phyloP scores from a whole-genome alignment of 2,329 filamentous ascomycete species.

The Diaporthe eres region DNA sequence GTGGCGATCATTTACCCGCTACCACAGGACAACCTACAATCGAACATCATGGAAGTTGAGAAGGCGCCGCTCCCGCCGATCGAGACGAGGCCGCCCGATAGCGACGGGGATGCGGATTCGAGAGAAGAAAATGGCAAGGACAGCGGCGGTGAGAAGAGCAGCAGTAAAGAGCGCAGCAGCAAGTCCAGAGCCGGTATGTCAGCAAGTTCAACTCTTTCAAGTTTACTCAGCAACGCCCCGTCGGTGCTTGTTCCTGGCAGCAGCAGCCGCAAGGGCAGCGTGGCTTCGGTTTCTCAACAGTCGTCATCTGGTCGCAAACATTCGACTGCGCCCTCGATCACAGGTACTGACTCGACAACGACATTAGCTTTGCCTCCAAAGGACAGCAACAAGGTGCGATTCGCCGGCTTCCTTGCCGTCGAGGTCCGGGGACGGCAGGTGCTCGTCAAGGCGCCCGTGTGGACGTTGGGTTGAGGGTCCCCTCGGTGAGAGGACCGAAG shows the following conservation, averaged over 20 bases:
- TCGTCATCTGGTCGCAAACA: constrained; percentile 23
- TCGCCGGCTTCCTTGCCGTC: constrained; percentile 81
- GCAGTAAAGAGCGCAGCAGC: constrained; percentile 53
- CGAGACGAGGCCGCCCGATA: constrained; percentile 54
- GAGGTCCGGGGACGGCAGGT: constrained; percentile 84
- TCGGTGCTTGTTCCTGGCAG: constrained; percentile 40
- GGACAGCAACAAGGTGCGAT: constrained; percentile 73
- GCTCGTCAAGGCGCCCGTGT: constrained; percentile 82
- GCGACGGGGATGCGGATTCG: constrained; percentile 38
- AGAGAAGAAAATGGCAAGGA: constrained; percentile 53
- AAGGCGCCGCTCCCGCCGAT: constrained; percentile 77
- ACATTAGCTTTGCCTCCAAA: constrained; percentile 57
- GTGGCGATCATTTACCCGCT: constrained; percentile 88
- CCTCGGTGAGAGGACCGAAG: background rate
- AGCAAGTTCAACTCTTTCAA: constrained; percentile 42
- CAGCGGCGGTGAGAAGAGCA: constrained; percentile 55
- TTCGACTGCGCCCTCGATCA: constrained; percentile 42
- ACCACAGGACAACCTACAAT: constrained; percentile 79
- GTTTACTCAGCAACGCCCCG: constrained; percentile 39
- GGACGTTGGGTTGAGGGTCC: constrained; percentile 61
- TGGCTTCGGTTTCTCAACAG: constrained; percentile 32
- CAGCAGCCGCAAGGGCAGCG: constrained; percentile 39
- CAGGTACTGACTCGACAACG: constrained; percentile 57
- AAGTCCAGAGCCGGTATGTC: constrained; percentile 63
- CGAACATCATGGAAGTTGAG: constrained; percentile 89